Conservation (phyloP, 2,329 filamentous ascomycete genomes). For the Amesomyces nigricolor region DNA sequence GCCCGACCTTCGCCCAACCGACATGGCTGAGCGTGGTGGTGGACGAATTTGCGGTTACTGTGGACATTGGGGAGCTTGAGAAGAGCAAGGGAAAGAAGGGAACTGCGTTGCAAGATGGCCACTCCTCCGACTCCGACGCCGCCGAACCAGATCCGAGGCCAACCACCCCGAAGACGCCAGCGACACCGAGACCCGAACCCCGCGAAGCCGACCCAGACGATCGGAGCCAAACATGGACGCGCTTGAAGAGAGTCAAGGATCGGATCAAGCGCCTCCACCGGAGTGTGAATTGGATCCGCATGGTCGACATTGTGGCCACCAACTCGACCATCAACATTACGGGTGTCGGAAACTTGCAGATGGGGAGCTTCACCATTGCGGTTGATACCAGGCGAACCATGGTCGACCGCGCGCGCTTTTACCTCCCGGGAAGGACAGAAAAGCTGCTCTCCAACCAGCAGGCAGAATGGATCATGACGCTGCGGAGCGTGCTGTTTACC, state of each 20-base stretch:
- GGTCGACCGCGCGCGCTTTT: slow-evolving; percentile 83
- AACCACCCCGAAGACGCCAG: slow-evolving; percentile 27
- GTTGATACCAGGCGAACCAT: slow-evolving; percentile 90
- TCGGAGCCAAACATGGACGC: slow-evolving; percentile 73
- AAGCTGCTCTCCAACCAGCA: slow-evolving; percentile 58
- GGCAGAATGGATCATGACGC: slow-evolving; percentile 87
- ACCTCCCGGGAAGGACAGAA: slow-evolving; percentile 68
- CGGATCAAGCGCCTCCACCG: slow-evolving; percentile 79
- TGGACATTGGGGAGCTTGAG: slow-evolving; percentile 67
- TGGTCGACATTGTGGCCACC: slow-evolving; percentile 82
- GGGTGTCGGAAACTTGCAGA: slow-evolving; percentile 76
- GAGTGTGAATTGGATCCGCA: slow-evolving; percentile 79
- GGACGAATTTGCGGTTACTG: slow-evolving; percentile 74
- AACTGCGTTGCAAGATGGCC: slow-evolving; percentile 24
- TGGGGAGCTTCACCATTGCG: slow-evolving; percentile 77
- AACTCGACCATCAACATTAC: slow-evolving; percentile 71
- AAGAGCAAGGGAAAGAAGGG: slow-evolving; percentile 37
- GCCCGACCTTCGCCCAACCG: slow-evolving; percentile 92
- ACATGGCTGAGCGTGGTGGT: slow-evolving; percentile 92
- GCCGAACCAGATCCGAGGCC: slow-evolving; percentile 16
- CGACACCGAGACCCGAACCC: slow-evolving; percentile 23
- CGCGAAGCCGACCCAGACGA: slow-evolving; percentile 30
- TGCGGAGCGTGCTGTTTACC: slow-evolving; percentile 83
- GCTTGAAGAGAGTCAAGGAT: slow-evolving; percentile 73
- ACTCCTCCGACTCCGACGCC: slow-evolving; percentile 27